Base-by-base conservation (phyloP, 2,329 filamentous ascomycete species). In the Verticillium tricorpus region DNA sequence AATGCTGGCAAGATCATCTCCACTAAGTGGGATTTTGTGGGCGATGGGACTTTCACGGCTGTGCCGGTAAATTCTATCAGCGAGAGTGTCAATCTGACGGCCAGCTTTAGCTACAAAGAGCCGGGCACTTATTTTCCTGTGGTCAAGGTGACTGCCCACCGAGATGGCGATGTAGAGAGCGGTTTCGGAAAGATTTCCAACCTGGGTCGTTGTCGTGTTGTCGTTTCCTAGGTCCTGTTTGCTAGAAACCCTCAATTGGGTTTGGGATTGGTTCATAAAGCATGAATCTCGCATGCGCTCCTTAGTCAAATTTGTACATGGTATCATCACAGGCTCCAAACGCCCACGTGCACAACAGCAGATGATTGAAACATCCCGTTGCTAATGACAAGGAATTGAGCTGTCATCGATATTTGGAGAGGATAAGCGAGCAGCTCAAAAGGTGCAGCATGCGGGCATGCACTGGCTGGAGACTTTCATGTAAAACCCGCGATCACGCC, bases 11-110 rank as follows among this genome's bases (percentile, higher is more conserved):
- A 61, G 5, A 59, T 69, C 17, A 60, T 64, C 3, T 62, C 57
- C 1, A 19, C 67, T 2, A 66, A 67, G 52, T 68, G 66, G 64
- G 68, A 69, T 34, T 56, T 32, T 28, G 5, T 56, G 28, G 54
- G 54, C n/a, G 5, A 7, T 19, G 54, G 54, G 1, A 25, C 19
- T 14, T 56, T 56, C 28, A 56, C n/a, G 8, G 45, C 19, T 8
- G 19, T 14, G 19, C 45, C 45, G 9, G 8, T 52, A 11, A 22
- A 6, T 25, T 3, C 19, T 12, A 19, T 52, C 12, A 14, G 19
- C 19, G 45, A 52, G 11, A 22, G n/a, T 11, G 45, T 52, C 45
- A 14, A 52, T 19, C n/a, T 22, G 3, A 2, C 45, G n/a, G 45
- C 19, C n/a, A 22, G n/a, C 45, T 52, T 52, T 34, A 22, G 34